These are phyloP conservation scores for Aspergillus luchuensis DNA, from an alignment of 2,329 filamentous ascomycete genomes.

Conservation along the genomic window DNA sequence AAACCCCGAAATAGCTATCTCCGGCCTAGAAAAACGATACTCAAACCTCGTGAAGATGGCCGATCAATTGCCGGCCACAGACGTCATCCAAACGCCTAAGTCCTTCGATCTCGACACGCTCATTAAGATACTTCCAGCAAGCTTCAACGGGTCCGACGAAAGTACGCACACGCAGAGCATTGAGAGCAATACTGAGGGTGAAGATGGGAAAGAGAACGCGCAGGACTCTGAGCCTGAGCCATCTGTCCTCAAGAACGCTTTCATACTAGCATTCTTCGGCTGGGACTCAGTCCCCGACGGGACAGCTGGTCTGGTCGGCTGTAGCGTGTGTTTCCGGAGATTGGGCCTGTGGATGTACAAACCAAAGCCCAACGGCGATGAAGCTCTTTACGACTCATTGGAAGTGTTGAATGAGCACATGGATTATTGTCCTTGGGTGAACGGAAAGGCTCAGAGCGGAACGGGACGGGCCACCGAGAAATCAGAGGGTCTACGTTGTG, in stretches of 20 bases:
- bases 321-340: conserved; percentile 82
- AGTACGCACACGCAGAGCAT: conserved; percentile 17
- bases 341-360: conserved; percentile 94
- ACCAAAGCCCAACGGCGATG: conserved; percentile 62
- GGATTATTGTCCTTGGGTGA: conserved; percentile 83
- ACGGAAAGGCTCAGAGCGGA: conserved; percentile 61
- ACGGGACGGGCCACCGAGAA: conserved; percentile 35
- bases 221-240: conserved; percentile 14
- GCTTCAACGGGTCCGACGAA: conserved; percentile 22
- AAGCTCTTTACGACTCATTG: conserved; percentile 52
- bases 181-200: conserved; percentile 12
- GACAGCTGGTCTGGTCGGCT: conserved; percentile 68
- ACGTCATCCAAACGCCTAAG: conserved; percentile 35
- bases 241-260: conserved; percentile 61
- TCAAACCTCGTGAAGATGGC: conserved; percentile 50
- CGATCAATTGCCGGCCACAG: conserved; percentile 38
- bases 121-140: conserved; percentile 32
- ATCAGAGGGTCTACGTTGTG: conserved; percentile 40
- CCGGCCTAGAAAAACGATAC: conserved; percentile 64
- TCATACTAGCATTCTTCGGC: conserved; percentile 70
- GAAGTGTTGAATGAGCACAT: conserved; percentile 73
- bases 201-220: conserved; percentile 3
- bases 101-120: conserved; percentile 35
- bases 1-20: conserved; percentile 61
- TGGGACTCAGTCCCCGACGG: conserved; percentile 63